Evolutionary conservation across 139 green algal genomes (phyloP).

Genomic region (Chlamydomonas urium): DNA sequence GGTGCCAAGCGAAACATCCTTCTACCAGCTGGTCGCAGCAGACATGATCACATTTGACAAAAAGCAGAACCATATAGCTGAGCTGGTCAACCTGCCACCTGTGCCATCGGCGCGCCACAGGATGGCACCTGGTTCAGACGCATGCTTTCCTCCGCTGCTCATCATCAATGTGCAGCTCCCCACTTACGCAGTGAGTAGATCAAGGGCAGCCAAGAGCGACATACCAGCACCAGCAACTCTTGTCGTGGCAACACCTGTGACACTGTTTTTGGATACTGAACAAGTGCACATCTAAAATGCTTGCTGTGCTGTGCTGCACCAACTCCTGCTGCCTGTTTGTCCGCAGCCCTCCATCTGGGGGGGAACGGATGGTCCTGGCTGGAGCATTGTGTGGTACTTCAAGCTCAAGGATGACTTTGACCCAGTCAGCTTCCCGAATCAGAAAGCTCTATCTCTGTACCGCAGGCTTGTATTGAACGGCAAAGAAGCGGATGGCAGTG

Average conservation of each 20-base stretch:
- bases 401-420: constrained; percentile 61
- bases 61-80: constrained; percentile 72
- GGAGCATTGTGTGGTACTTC: constrained; percentile 79
- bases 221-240: neutral
- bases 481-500: constrained; percentile 57
- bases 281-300: neutral
- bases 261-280: neutral
- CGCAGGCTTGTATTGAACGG: constrained; percentile 67
- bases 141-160: constrained; percentile 64
- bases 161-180: constrained; percentile 85
- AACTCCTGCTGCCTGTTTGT: neutral
- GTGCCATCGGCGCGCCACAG: constrained; percentile 21
- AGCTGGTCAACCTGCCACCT: constrained; percentile 59
- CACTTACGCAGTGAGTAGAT: constrained; percentile 50
- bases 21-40: constrained; percentile 69
- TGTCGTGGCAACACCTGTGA: neutral
- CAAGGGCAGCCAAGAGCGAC: neutral
- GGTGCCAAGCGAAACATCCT: constrained; percentile 27
- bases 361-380: constrained; percentile 44
- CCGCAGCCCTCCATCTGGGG: neutral
- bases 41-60: constrained; percentile 70
- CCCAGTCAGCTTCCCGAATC: constrained; percentile 43
- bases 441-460: constrained; percentile 61
- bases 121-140: constrained; percentile 25
- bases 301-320: neutral